Evolutionary conservation across 306 rosid genomes (phyloP), one percentile per base, ranked within the genome.

Genomic region (Hippophae gyantsensis): DNA sequence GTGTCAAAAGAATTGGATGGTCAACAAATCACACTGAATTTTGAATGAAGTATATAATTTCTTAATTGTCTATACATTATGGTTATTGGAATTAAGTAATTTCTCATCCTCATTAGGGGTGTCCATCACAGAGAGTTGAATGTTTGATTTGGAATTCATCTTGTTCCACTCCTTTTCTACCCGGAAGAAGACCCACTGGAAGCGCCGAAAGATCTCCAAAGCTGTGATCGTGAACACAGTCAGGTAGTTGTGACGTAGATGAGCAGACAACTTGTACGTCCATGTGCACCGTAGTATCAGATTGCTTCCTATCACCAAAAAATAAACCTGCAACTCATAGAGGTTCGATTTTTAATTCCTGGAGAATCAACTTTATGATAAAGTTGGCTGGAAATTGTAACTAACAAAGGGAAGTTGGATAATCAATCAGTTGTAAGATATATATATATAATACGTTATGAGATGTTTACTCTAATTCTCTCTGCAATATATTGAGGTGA

Each of bases 211-310:
- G 59, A 93, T 88, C 85, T 93, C 99, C 76, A 78, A 61, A 62
- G 93, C 84, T 9, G 97, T 84, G 71, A 93, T 86, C 10, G 81
- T 57, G 60, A 88, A 93, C 43, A 93, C 95, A 0, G 99, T 93
- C 45, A 88, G 83, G 68, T 93, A 86, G 68, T 93, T 93, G 79
- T 93, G 95, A 40, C 99, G 99, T 58, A 93, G 95, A 88, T 93
- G 99, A 43, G 99, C 84, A 57, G 99, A 93, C 38, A 93, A 79
- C 89, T 93, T 93, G 74, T 93, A 93, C 12, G 99, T 93, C 99
- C 99, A 93, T 0, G 99, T 80, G 78, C 99, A 93, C 42, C 99
- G 97, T 72, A 93, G 60, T 64, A 93, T 59, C 73, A 88, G 84
- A 77, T 93, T 93, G 79, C 97, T 93, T 62, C 84, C 84, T 49